A percentile compares a stretch with the other conserved stretches of the same genome.
Conservation (phyloP, 2,329 filamentous ascomycete species). For the Curvularia hawaiiensis region DNA sequence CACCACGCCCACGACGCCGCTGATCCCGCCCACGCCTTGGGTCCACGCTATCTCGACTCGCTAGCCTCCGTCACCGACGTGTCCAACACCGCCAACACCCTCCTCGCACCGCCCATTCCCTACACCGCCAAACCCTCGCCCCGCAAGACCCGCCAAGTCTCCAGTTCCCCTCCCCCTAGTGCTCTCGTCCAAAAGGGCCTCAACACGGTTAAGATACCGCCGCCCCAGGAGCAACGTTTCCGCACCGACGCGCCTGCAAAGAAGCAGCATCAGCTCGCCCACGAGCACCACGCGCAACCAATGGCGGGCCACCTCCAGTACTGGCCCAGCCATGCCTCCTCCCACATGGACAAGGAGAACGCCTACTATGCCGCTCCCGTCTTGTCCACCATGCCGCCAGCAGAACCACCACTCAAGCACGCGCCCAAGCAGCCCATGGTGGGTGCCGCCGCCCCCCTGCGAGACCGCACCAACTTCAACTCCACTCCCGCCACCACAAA, state of each 20-base stretch:
- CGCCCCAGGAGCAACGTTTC: constrained; percentile 61
- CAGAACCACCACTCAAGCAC: constrained; percentile 38
- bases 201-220: constrained; percentile 70
- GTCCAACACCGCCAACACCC: constrained; percentile 64
- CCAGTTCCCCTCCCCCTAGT: constrained; percentile 62
- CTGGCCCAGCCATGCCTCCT: constrained; percentile 55
- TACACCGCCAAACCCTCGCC: constrained; percentile 67
- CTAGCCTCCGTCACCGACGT: constrained; percentile 51
- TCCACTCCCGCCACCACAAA: background rate
- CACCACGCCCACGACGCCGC: constrained; percentile 52
- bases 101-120: constrained; percentile 66
- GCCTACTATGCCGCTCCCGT: constrained; percentile 48
- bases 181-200: constrained; percentile 68
- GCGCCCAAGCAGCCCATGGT: constrained; percentile 66
- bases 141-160: constrained; percentile 65
- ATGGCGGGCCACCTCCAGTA: constrained; percentile 59
- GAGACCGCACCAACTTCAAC: constrained; percentile 58
- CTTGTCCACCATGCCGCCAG: constrained; percentile 31
- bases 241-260: constrained; percentile 72
- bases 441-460: constrained; percentile 74
- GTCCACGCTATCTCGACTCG: constrained; percentile 58
- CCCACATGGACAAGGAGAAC: constrained; percentile 57
- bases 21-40: constrained; percentile 52
- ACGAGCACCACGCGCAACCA: constrained; percentile 45
- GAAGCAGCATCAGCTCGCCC: constrained; percentile 60